These are phyloP conservation scores for Hemileccinum rubropunctum DNA, from an alignment of 768 basidiomycete genomes.

Conservation along the genomic window DNA sequence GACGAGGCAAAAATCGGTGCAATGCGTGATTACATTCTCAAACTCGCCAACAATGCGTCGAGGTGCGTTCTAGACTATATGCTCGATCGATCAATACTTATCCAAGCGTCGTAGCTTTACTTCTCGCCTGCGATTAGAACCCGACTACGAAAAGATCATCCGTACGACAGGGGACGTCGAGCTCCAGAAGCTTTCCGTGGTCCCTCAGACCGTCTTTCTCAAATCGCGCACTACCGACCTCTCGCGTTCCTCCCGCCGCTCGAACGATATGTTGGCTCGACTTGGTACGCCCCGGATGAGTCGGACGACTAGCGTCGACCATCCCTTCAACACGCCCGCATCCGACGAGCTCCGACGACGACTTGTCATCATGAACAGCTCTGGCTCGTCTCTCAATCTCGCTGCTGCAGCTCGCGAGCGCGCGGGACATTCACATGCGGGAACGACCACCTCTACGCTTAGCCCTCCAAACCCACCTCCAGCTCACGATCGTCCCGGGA, in stretches of 20 bases:
- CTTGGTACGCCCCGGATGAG: constrained; percentile 50
- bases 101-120: constrained; percentile 51
- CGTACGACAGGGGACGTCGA: constrained; percentile 68
- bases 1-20: constrained; percentile 88
- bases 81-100: constrained; percentile 3
- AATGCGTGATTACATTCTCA: constrained; percentile 85
- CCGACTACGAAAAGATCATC: constrained; percentile 60
- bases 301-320: constrained; percentile 48
- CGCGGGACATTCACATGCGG: constrained; percentile 29
- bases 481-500: constrained; percentile 56
- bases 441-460: constrained; percentile 13
- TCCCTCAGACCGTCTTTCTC: constrained; percentile 90
- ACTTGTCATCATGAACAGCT: constrained; percentile 72
- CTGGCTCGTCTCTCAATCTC: constrained; percentile 58
- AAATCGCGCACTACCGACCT: constrained; percentile 46
- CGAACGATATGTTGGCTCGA: constrained; percentile 42
- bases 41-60: constrained; percentile 74
- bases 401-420: constrained; percentile 44
- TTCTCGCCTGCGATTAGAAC: constrained; percentile 59
- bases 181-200: constrained; percentile 83
- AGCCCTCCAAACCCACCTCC: constrained; percentile 19
- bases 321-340: constrained; percentile 47
- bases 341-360: constrained; percentile 79
- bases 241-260: constrained; percentile 40
- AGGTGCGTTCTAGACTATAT: constrained; percentile 45